Evolutionary conservation across 2,329 filamentous ascomycete species (phyloP), one percentile per base, ranked within the genome.

Genomic region (Diaporthe ilicicola): DNA sequence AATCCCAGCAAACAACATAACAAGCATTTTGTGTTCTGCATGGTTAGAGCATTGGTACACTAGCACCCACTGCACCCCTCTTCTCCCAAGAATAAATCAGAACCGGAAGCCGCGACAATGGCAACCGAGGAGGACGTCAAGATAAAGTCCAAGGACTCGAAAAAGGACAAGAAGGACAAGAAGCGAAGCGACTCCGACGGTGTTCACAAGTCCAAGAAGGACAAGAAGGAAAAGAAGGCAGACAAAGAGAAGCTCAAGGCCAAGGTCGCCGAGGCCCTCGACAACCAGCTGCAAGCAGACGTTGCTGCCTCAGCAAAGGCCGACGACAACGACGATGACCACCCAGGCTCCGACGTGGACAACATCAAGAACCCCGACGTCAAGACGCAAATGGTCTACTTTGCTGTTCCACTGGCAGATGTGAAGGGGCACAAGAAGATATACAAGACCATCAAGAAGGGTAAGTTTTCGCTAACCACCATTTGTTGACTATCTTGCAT

Each of bases 331-430:
- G 84, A 85, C 75, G 84, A 83, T 65, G 84, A 86, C 55, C 66
- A 70, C 55, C 67, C 70, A 5, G 70, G 67, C 55, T 72, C 70
- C 62, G 72, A 73, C 42, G n/a, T 70, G 75, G 84, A 76, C 73
- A 69, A 76, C 62, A 79, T 86, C 69, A 82, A 85, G 80, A 79
- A 80, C 34, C 76, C 79, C 53, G 82, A 83, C 76, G 90, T 70
- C 34, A 53, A 70, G 53, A 69, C 67, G 17, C 69, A 91, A 71
- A 85, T 97, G 59, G 93, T 97, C 69, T 93, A 94, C 37, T 96
- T 97, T 79, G 94, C 95, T 70, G 87, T 92, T 76, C 93, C 94
- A 42, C 84, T 97, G 72, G 92, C 92, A 34, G 91, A 94, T 74
- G 93, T 94, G 74, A 96, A 97, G 87, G 88, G 83, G 71, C 87